Percentiles rank a stretch among this genome's conserved stretches.
Conservation (phyloP, 306 rosid genomes). For the Trichosanthes truncata region DNA sequence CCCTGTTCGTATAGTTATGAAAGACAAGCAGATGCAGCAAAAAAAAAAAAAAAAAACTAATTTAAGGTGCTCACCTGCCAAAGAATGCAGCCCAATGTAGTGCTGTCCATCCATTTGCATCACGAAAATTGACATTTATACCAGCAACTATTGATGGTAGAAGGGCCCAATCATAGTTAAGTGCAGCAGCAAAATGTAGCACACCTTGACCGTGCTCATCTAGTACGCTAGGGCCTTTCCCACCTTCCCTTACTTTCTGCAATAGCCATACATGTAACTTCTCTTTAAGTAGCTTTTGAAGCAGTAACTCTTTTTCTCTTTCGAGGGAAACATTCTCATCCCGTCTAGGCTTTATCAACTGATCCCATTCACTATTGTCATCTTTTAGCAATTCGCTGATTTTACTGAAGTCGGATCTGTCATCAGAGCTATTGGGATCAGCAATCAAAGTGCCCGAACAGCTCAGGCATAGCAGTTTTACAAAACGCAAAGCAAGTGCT, state of each 20-base stretch:
- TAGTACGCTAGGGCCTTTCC: slow-evolving; percentile 75
- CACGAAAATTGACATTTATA: slow-evolving; percentile 77
- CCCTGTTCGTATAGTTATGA: neutral
- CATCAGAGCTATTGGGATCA: slow-evolving; percentile 24
- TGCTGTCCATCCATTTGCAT: slow-evolving; percentile 84
- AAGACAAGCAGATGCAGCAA: neutral
- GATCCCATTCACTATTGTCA: slow-evolving; percentile 52
- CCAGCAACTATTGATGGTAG: slow-evolving; percentile 64
- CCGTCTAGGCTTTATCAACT: slow-evolving; percentile 32
- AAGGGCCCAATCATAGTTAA: slow-evolving; percentile 85
- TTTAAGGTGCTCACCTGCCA: slow-evolving; percentile 55
- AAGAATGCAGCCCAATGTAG: slow-evolving; percentile 94
- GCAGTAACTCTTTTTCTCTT: slow-evolving; percentile 45
- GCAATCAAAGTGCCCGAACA: slow-evolving; percentile 17
- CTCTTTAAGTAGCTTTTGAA: slow-evolving; percentile 62
- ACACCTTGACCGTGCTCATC: slow-evolving; percentile 83
- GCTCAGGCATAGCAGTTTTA: slow-evolving; percentile 32
- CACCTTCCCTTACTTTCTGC: slow-evolving; percentile 58
- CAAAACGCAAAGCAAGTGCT: slow-evolving; percentile 33
- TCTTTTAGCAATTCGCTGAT: slow-evolving; percentile 46
- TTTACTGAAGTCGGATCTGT: slow-evolving; percentile 37
- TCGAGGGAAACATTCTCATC: slow-evolving; percentile 46
- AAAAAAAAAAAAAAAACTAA: neutral
- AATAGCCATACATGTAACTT: slow-evolving; percentile 65
- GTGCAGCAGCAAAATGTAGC: slow-evolving; percentile 82